Percentiles rank a stretch among this genome's conserved stretches.
These are phyloP conservation scores for Aspergillus homomorphus DNA, from an alignment of 495 filamentous ascomycete genomes.

Conservation along the genomic window DNA sequence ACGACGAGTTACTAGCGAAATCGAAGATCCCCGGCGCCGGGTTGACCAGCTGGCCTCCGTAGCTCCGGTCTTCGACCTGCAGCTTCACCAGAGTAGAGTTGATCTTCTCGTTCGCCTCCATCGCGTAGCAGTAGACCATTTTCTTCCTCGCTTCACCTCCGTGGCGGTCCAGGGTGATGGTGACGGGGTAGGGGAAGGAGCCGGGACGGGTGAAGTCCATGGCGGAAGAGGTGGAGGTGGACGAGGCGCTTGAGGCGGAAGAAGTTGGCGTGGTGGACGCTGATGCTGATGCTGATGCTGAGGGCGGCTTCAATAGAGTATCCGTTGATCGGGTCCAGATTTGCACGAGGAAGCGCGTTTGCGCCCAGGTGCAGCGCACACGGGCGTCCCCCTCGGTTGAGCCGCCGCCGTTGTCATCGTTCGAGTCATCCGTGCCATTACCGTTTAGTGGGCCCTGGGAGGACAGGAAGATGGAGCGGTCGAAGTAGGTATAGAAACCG, in stretches of 20 bases:
- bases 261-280: constrained; percentile 23
- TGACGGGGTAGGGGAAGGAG: constrained; percentile 83
- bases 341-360: constrained; percentile 82
- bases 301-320: constrained; percentile 13
- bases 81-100: constrained; percentile 50
- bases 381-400: constrained; percentile 55
- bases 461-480: constrained; percentile 79
- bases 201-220: constrained; percentile 60
- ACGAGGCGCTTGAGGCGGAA: constrained; percentile 17
- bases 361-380: constrained; percentile 72
- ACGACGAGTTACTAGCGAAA: constrained; percentile 16
- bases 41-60: constrained; percentile 60
- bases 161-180: constrained; percentile 76
- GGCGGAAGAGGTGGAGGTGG: constrained; percentile 33
- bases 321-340: constrained; percentile 73
- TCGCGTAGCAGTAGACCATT: constrained; percentile 65
- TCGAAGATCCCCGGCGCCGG: constrained; percentile 49
- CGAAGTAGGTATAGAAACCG: constrained; percentile 89
- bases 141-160: constrained; percentile 64
- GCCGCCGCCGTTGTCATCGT: constrained; percentile 67
- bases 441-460: constrained; percentile 42
- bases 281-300: constrained; percentile 24
- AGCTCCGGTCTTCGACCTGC: constrained; percentile 55
- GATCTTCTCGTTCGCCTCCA: constrained; percentile 51
- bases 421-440: constrained; percentile 31